Evolutionary conservation across 768 basidiomycete genomes (phyloP), one percentile per base, ranked within the genome.

Genomic region (Vararia minispora): DNA sequence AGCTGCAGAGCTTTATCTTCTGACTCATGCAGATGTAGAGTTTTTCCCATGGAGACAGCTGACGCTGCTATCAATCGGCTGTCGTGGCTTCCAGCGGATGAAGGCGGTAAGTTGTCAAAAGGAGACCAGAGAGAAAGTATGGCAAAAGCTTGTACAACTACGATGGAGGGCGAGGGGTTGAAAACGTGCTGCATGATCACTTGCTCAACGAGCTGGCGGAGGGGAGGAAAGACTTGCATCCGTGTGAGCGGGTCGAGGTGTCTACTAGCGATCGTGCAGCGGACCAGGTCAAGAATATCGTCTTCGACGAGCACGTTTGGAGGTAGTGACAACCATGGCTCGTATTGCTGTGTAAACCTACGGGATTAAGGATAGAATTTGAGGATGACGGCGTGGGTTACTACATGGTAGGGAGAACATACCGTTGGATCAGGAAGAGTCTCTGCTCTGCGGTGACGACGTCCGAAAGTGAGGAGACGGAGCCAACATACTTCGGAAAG

Each of bases 21-120:
- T n/a, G n/a, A n/a, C n/a, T n/a, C n/a, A n/a, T 59, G 56, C 4
- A 69, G 52, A 20, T 58, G 60, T 35, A 71, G 46, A 44, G 64
- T 66, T 50, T 63, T 66, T 16, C 66, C 67, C 64, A 68, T 68
- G 33, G 59, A 64, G 20, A 70, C 59, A 10, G 69, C 69, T 12
- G 65, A 54, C 7, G 58, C 62, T 26, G 62, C 56, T 24, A 62
- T 47, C 29, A 67, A 38, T 28, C 65, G 59, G 20, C 58, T 63
- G 21, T 69, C 69, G 4, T 59, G 58, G 28, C 52, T 55, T 38
- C 54, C 51, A 35, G 48, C 54, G 7, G 49, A 44, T 25, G 57
- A 38, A 28, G 54, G 37, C 22, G 30, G 28, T 6, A 10, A 23
- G 22, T 60, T 56, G 20, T 56, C 59, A 23, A 68, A 52, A 4